These are phyloP conservation scores for Hamamelis virginiana DNA, from an alignment of 164 flowering plant species.

Conservation along the genomic window DNA sequence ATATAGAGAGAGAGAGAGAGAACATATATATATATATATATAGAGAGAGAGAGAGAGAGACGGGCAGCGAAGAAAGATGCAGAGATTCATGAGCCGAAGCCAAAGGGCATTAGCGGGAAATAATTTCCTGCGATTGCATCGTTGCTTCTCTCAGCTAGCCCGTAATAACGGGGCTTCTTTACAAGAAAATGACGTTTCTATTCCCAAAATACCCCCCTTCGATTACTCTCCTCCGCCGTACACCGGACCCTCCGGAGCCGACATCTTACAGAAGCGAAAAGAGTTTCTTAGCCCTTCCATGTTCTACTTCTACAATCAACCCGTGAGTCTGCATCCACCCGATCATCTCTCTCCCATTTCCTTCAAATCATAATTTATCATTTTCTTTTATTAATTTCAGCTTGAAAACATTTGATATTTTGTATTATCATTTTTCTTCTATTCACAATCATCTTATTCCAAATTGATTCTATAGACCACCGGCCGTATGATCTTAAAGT, in stretches of 20 bases:
- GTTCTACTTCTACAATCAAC: constrained; percentile 62
- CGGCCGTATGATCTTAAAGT: neutral
- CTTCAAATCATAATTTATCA: too few species aligned
- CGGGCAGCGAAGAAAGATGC: constrained; percentile 22
- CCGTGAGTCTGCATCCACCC: constrained; percentile 38
- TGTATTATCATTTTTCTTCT: too few species aligned
- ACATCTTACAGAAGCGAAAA: constrained; percentile 65
- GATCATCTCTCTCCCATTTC: neutral
- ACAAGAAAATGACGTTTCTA: constrained; percentile 18
- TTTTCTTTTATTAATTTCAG: too few species aligned
- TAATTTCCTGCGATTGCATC: constrained; percentile 2
- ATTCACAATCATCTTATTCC: too few species aligned
- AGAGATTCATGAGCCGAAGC: constrained; percentile 22
- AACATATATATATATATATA: neutral
- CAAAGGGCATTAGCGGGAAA: constrained; percentile 22
- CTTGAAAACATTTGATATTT: too few species aligned
- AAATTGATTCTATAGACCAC: too few species aligned
- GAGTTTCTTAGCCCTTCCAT: constrained; percentile 81
- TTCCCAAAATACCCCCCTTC: constrained; percentile 82
- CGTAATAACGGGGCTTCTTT: constrained; percentile 10
- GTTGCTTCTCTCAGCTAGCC: constrained; percentile 31
- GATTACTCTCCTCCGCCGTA: constrained; percentile 91
- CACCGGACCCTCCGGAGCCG: constrained; percentile 71
- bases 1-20: neutral
- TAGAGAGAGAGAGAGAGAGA: neutral